Base-by-base conservation (phyloP, 805 yeast species). In the Starmerella vaccinii region DNA sequence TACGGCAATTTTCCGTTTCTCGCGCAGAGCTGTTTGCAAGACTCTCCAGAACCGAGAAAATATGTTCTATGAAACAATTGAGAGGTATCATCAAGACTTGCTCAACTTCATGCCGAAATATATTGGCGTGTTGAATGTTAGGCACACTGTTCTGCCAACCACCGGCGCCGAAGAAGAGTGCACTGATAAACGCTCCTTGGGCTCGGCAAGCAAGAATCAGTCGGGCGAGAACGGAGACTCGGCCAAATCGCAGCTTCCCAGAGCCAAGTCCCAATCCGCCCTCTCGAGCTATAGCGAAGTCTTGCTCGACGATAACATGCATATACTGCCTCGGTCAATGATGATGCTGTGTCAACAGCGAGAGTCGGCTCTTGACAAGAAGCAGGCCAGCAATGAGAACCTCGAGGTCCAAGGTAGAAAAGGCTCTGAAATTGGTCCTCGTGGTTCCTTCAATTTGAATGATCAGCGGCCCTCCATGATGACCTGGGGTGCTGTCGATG, bases 1-100 rank as follows among this genome's bases (percentile, higher is more conserved):
- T 64, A 90, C 97, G 0, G 97, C 97, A 1, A 88, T 92, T 32
- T 92, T 90, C 69, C 77, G 90, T 57, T 92, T 92, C 63, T 83
- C 95, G 4, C 84, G 81, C 58, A 73, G 85, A 52, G 97, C 97
- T 0, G 95, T 92, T 16, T 92, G 97, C 66, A 92, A 92, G 66
- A 92, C 92, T 0, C 71, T 94, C 53, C 86, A 88, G 53, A 87
- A 85, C 60, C 74, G 95, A 51, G 99, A 92, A 63, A 86, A 92
- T 67, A 68, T 73, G 54, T 89, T 95, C 83, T 92, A 92, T 66
- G 98, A 92, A 65, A 79, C 81, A 4, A 81, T 92, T 42, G 97
- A 92, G 67, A 66, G 72, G 34, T 71, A 74, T 18, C 95, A 87
- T 65, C 81, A 82, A 21, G 89, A 82, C 46, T 70, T 92, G 37